Percentiles rank a stretch among this genome's conserved stretches.
These are phyloP conservation scores for Scopulariopsis brevicaulis DNA, from an alignment of 2,329 filamentous ascomycete species.

Conservation along the genomic window DNA sequence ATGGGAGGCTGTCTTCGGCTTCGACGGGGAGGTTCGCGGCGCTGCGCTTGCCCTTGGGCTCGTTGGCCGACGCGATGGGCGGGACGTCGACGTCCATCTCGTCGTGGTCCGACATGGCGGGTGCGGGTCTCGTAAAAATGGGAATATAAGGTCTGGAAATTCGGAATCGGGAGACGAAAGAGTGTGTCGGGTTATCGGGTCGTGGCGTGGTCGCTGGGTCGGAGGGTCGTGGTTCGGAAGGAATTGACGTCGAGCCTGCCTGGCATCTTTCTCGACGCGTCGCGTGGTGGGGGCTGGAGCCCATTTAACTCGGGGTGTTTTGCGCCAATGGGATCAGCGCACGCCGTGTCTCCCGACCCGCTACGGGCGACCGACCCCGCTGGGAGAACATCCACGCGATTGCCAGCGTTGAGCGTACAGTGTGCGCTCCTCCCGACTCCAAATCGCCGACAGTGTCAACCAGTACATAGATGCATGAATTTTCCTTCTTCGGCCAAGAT, in stretches of 20 bases:
- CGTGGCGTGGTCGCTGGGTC: not conserved
- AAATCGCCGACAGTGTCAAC: too few relatives aligned
- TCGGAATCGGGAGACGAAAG: not conserved
- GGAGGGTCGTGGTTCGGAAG: not conserved
- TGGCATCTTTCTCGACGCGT: not conserved
- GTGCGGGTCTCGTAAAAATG: not conserved
- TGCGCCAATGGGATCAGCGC: not conserved
- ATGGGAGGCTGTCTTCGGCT: constrained; percentile 87
- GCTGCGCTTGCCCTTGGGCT: constrained; percentile 81
- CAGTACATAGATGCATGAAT: too few relatives aligned
- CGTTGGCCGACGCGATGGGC: constrained; percentile 20
- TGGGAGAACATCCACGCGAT: too few relatives aligned
- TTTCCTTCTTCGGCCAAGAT: too few relatives aligned
- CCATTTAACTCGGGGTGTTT: not conserved
- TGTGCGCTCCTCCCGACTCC: too few relatives aligned
- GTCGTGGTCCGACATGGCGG: constrained; percentile 45
- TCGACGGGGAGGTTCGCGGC: constrained; percentile 89
- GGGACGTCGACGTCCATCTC: constrained; percentile 50
- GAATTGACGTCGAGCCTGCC: not conserved
- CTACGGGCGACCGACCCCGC: too few relatives aligned
- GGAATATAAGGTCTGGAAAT: not conserved
- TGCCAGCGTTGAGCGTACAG: too few relatives aligned
- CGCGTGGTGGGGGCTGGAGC: not conserved
- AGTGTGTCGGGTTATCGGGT: not conserved
- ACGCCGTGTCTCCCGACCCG: not conserved